Conservation (phyloP, 441 rosid genomes). For the Croton laevigatus region DNA sequence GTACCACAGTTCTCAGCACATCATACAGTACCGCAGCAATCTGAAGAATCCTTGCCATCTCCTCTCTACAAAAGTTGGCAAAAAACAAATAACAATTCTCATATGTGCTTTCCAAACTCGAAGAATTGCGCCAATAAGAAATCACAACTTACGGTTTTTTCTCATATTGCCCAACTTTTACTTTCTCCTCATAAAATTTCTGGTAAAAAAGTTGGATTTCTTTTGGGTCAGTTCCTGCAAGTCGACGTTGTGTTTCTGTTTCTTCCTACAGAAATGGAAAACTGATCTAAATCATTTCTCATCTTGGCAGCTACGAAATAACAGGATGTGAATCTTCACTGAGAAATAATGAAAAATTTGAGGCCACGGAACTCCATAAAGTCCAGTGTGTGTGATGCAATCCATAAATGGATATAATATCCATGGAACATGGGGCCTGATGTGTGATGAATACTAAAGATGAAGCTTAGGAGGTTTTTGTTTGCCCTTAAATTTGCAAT, state of each 20-base stretch:
- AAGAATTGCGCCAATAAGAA: constrained; percentile 11
- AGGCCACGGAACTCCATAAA: constrained; percentile 2
- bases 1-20: constrained; percentile 68
- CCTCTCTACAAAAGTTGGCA: constrained; percentile 63
- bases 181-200: constrained; percentile 53
- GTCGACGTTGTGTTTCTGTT: constrained; percentile 36
- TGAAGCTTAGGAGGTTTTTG: not conserved
- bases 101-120: constrained; percentile 20
- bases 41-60: constrained; percentile 85
- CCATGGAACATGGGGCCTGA: not conserved
- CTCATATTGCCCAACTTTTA: constrained; percentile 51
- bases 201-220: constrained; percentile 73
- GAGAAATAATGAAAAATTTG: constrained; percentile 1
- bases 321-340: constrained; percentile 9
- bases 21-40: constrained; percentile 82
- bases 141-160: constrained; percentile 70
- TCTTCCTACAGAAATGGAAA: constrained; percentile 60
- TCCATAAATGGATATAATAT: not conserved
- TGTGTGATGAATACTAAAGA: not conserved
- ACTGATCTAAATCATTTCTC: constrained; percentile 9
- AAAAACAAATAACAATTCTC: constrained; percentile 23
- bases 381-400: not conserved
- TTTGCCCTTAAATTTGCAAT: not conserved
- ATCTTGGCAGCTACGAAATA: constrained; percentile 4
- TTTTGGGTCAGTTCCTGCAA: constrained; percentile 58